Evolutionary conservation across 1,284 basidiomycete genomes (phyloP).

Genomic region (Jaminaea rosea): DNA sequence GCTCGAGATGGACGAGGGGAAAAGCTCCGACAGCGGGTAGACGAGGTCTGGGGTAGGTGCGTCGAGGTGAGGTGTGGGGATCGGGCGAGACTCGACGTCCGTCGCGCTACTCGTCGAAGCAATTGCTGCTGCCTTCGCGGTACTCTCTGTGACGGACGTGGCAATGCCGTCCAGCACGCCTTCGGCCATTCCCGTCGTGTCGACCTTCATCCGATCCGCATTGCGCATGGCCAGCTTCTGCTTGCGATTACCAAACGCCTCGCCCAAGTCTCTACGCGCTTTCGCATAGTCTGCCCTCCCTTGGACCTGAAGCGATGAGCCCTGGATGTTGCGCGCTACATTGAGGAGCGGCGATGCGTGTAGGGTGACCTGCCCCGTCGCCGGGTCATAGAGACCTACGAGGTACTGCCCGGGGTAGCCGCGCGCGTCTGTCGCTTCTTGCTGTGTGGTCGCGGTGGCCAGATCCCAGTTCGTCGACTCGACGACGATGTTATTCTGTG

Average conservation of each 20-base stretch:
- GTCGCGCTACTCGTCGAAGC: conserved; percentile 14
- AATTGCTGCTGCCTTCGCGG: conserved; percentile 8
- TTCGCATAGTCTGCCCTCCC: conserved; percentile 16
- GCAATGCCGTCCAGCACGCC: conserved; percentile 34
- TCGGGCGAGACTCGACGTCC: conserved; percentile 26
- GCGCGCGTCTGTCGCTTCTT: background rate
- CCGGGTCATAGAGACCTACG: conserved; percentile 40
- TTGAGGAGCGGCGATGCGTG: conserved; percentile 37
- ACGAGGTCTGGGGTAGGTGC: conserved; percentile 36
- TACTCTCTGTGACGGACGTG: conserved; percentile 9
- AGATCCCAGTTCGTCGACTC: background rate
- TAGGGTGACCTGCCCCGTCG: conserved; percentile 31
- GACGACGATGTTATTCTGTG: background rate
- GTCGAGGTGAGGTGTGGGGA: conserved; percentile 33
- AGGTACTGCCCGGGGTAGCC: conserved; percentile 19
- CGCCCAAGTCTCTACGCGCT: conserved; percentile 37
- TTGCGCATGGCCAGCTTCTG: conserved; percentile 38
- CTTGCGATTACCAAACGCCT: conserved; percentile 45
- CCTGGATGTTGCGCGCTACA: conserved; percentile 30
- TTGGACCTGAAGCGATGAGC: conserved; percentile 7
- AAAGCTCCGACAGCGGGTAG: conserved; percentile 31
- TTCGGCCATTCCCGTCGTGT: conserved; percentile 38
- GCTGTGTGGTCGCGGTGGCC: too few relatives aligned
- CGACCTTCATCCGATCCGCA: conserved; percentile 45
- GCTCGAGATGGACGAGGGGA: conserved; percentile 22